phyloP scores from a whole-genome alignment of 495 filamentous ascomycete species.

The Xylaria grammica region DNA sequence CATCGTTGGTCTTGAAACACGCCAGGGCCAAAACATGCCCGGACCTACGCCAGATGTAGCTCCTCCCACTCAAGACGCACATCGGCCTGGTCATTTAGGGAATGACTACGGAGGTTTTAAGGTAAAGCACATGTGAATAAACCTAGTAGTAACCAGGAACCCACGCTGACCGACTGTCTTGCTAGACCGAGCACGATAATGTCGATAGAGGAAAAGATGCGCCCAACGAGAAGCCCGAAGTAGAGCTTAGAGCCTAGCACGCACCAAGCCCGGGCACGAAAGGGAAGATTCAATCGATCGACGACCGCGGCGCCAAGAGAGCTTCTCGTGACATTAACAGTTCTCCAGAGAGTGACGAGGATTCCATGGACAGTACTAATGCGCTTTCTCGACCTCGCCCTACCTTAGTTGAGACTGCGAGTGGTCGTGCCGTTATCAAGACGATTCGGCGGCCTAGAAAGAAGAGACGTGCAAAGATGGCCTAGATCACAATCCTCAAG shows the following conservation, averaged over 20 bases:
- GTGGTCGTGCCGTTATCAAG: conserved; percentile 8
- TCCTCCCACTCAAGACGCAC: background rate
- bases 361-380: background rate
- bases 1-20: background rate
- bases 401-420: background rate
- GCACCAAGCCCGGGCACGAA: background rate
- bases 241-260: background rate
- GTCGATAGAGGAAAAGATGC: background rate
- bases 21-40: background rate
- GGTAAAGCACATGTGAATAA: background rate
- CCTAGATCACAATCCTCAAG: too few species aligned
- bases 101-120: background rate
- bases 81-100: background rate
- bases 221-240: background rate
- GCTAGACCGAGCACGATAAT: background rate
- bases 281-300: background rate
- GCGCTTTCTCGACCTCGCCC: background rate
- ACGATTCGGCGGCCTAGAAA: background rate
- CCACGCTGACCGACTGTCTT: background rate
- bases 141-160: background rate
- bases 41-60: background rate
- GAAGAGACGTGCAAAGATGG: background rate
- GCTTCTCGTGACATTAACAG: background rate
- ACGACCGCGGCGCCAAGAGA: background rate
- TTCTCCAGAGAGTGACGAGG: background rate